phyloP scores from a whole-genome alignment of 495 filamentous ascomycete genomes.

The Evernia prunastri region DNA sequence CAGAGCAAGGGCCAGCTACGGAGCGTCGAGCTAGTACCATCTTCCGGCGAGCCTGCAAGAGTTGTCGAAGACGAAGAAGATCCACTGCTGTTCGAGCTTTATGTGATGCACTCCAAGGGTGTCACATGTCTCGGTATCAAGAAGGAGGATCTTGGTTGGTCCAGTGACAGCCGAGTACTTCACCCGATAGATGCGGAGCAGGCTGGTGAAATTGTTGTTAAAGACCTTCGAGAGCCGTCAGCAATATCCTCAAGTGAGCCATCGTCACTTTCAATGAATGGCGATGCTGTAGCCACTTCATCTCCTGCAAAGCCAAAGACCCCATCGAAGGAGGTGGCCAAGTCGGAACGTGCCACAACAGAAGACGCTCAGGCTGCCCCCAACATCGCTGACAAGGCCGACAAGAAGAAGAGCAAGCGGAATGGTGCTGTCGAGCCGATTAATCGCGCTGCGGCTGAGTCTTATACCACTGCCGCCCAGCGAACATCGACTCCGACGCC shows the following conservation, averaged over 20 bases:
- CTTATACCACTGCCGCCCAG: constrained; percentile 19
- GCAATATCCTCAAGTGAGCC: constrained; percentile 38
- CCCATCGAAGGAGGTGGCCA: constrained; percentile 32
- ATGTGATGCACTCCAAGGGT: constrained; percentile 94
- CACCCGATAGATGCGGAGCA: constrained; percentile 65
- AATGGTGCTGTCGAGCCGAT: constrained; percentile 35
- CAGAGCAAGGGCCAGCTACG: constrained; percentile 79
- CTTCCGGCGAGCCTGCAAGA: constrained; percentile 47
- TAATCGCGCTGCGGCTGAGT: constrained; percentile 28
- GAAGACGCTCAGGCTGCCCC: constrained; percentile 32
- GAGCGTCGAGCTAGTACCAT: constrained; percentile 78
- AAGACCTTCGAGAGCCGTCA: constrained; percentile 43
- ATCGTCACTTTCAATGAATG: constrained; percentile 40
- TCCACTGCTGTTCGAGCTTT: constrained; percentile 77
- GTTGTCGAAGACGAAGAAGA: constrained; percentile 48
- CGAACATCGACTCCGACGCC: constrained; percentile 17
- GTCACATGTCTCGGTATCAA: constrained; percentile 80
- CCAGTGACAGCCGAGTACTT: constrained; percentile 74
- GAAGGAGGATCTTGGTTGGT: constrained; percentile 85
- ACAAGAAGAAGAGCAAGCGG: constrained; percentile 58
- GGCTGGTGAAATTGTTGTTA: constrained; percentile 51
- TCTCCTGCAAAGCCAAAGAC: constrained; percentile 38
- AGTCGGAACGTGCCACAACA: constrained; percentile 33
- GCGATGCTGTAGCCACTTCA: constrained; percentile 37
- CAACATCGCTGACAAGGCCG: constrained; percentile 41